A percentile compares a stretch with the other conserved stretches of the same genome.
These are phyloP conservation scores for Sarocladiaceae sp. DNA, from an alignment of 2,329 filamentous ascomycete species.

Conservation along the genomic window DNA sequence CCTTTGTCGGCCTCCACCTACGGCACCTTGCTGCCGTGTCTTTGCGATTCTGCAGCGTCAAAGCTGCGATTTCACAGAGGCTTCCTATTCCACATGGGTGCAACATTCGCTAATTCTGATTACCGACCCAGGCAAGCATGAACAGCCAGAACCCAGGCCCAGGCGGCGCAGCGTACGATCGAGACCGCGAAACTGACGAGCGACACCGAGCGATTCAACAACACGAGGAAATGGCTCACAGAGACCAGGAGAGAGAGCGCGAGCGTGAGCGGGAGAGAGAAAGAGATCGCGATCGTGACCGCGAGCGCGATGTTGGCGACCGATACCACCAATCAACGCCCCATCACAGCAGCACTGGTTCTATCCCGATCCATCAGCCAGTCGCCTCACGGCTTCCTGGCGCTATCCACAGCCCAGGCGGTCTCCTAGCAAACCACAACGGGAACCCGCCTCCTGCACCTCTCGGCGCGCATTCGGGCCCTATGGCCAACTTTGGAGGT, in stretches of 20 bases:
- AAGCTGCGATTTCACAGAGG: no score
- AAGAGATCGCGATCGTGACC: constrained; percentile 43
- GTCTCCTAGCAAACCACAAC: constrained; percentile 70
- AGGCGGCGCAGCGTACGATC: constrained; percentile 37
- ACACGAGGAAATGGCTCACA: constrained; percentile 40
- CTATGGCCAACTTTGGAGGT: constrained; percentile 46
- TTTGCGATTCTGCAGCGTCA: not conserved
- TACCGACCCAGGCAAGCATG: constrained; percentile 32
- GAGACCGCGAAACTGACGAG: constrained; percentile 43
- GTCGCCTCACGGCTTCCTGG: constrained; percentile 75
- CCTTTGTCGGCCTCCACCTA: not conserved
- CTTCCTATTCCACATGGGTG: no score
- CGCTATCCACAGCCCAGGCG: constrained; percentile 87
- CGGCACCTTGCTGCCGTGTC: no score
- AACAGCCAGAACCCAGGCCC: constrained; percentile 38
- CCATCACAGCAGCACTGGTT: constrained; percentile 81
- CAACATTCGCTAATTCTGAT: constrained; percentile 12
- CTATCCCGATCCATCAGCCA: constrained; percentile 89
- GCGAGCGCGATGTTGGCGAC: constrained; percentile 62
- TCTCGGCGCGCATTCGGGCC: constrained; percentile 41
- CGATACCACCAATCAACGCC: constrained; percentile 58
- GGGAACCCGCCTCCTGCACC: constrained; percentile 38
- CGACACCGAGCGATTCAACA: constrained; percentile 40
- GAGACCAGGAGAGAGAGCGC: constrained; percentile 39
- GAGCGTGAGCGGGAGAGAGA: constrained; percentile 63